Percentiles rank a stretch among this genome's conserved stretches.
Conservation (phyloP, 176 grass and related monocot species). For the Echinochloa phyllopogon region DNA sequence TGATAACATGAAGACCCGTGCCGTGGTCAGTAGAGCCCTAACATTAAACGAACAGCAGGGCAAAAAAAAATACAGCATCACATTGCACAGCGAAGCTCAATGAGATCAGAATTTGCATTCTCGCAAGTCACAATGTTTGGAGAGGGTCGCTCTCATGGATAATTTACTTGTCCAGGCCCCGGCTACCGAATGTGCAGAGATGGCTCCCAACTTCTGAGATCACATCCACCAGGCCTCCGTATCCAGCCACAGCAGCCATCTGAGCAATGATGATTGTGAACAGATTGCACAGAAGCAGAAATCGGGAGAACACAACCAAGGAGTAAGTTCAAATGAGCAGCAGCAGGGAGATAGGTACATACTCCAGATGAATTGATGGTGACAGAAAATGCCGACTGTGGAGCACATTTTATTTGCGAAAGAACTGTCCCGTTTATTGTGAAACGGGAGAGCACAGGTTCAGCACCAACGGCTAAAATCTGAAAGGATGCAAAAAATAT, state of each 20-base stretch:
- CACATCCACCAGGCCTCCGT: constrained; percentile 81
- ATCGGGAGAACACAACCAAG: not conserved
- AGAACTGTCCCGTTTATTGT: constrained; percentile 71
- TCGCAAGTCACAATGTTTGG: too few relatives aligned
- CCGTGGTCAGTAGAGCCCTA: constrained; percentile 27
- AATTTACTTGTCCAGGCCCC: constrained; percentile 52
- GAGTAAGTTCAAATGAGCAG: constrained; percentile 10
- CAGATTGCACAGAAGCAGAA: not conserved
- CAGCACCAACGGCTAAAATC: constrained; percentile 88
- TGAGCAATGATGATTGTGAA: constrained; percentile 27
- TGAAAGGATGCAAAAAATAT: constrained; percentile 43
- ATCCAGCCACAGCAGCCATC: constrained; percentile 76
- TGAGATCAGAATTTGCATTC: not conserved
- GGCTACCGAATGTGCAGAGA: constrained; percentile 75
- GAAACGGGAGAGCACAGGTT: constrained; percentile 72
- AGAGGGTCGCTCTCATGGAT: not conserved
- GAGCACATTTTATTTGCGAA: constrained; percentile 95
- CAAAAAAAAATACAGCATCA: constrained; percentile 13
- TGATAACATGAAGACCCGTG: too few relatives aligned
- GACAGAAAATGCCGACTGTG: constrained; percentile 76
- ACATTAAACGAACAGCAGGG: not conserved
- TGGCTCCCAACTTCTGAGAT: constrained; percentile 91
- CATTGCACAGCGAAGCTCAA: not conserved
- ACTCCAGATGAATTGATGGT: constrained; percentile 88
- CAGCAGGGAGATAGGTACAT: constrained; percentile 30